A percentile compares a stretch with the other conserved stretches of the same genome.
phyloP scores from a whole-genome alignment of 495 filamentous ascomycete species.

The Neurospora intermedia region DNA sequence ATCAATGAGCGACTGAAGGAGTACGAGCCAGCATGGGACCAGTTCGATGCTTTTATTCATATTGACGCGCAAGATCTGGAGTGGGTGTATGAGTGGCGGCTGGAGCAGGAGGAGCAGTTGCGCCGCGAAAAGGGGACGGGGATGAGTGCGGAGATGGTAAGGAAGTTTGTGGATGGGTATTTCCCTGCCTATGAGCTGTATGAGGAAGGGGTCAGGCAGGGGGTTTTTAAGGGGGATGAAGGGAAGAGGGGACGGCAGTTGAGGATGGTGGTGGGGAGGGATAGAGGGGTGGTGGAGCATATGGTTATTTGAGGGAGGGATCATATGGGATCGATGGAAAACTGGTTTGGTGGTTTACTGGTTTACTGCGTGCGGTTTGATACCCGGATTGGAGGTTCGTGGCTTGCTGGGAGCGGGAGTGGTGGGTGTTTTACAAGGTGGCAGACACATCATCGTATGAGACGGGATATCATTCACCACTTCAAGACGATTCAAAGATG shows the following conservation, averaged over 20 bases:
- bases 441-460: background rate
- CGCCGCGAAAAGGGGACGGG: constrained; percentile 42
- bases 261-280: constrained; percentile 57
- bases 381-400: background rate
- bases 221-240: constrained; percentile 40
- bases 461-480: background rate
- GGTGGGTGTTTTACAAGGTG: background rate
- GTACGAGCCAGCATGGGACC: constrained; percentile 67
- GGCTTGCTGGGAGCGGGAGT: background rate
- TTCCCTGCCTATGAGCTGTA: constrained; percentile 61
- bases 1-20: constrained; percentile 57
- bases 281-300: constrained; percentile 51
- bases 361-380: too few species aligned
- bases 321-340: background rate
- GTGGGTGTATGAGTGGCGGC: constrained; percentile 82
- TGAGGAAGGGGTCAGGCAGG: constrained; percentile 53
- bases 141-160: constrained; percentile 56
- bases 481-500: background rate
- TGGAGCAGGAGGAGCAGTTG: constrained; percentile 67
- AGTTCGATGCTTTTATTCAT: constrained; percentile 73
- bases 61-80: constrained; percentile 69
- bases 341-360: too few species aligned
- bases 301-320: constrained; percentile 36
- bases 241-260: constrained; percentile 47
- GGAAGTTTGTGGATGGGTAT: constrained; percentile 45